Evolutionary conservation across 768 basidiomycete species (phyloP).

Genomic region (Tricholoma bakamatsutake): DNA sequence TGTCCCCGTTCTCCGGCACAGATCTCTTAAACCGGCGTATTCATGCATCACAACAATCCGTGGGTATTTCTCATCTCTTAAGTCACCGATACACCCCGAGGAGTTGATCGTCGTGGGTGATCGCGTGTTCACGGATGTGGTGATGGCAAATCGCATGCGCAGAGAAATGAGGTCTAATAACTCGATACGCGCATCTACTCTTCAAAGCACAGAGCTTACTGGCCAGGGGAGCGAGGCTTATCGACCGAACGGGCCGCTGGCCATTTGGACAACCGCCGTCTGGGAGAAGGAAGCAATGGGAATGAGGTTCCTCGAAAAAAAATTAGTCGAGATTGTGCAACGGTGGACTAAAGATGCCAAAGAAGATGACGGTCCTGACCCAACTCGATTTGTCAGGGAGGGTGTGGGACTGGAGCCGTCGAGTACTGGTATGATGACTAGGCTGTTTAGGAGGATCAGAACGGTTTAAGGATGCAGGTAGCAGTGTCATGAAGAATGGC

Average conservation of each 20-base stretch:
- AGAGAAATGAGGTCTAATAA: conserved; percentile 4
- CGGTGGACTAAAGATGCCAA: conserved; percentile 31
- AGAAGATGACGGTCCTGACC: conserved; percentile 18
- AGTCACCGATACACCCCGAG: conserved; percentile 47
- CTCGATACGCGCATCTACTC: conserved; percentile 16
- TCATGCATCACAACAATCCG: conserved; percentile 69
- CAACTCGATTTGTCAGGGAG: conserved; percentile 26
- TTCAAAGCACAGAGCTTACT: conserved; percentile 20
- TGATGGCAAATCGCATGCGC: conserved; percentile 76
- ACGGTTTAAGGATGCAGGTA: not conserved
- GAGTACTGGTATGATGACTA: conserved; percentile 1
- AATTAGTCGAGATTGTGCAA: conserved; percentile 40
- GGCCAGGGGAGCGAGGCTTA: conserved; percentile 19
- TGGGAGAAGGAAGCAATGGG: conserved; percentile 61
- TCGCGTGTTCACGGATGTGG: conserved; percentile 85
- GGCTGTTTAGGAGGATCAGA: conserved; percentile 2
- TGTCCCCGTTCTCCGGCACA: conserved; percentile 80
- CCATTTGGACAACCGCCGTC: conserved; percentile 65
- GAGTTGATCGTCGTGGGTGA: conserved; percentile 86
- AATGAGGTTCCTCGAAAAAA: conserved; percentile 56
- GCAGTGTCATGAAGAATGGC: no score
- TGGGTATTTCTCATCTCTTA: conserved; percentile 64
- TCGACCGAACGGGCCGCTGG: conserved; percentile 42
- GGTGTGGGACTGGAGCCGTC: conserved; percentile 7
- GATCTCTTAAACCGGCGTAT: conserved; percentile 72